These are phyloP conservation scores for Poa annua DNA, from an alignment of 176 grass and related monocot species.

Conservation along the genomic window DNA sequence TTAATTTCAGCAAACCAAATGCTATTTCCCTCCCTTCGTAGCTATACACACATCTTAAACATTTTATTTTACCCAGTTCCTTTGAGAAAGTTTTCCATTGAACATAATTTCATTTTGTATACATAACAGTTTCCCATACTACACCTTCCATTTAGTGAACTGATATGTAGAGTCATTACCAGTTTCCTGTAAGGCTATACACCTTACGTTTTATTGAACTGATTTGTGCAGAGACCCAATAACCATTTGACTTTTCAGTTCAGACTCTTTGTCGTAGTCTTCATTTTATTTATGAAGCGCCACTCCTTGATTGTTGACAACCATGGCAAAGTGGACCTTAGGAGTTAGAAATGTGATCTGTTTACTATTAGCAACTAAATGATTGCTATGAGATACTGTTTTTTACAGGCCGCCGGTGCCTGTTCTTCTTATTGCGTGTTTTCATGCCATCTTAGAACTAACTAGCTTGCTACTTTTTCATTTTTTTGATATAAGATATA, in stretches of 20 bases:
- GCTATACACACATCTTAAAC: neutral
- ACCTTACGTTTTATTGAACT: too few relatives aligned
- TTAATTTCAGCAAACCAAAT: neutral
- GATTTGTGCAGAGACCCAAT: too few relatives aligned
- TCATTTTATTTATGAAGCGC: too few relatives aligned
- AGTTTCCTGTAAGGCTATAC: too few relatives aligned
- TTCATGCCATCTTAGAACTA: neutral
- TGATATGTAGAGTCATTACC: too few relatives aligned
- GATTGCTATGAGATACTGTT: neutral
- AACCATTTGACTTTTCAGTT: too few relatives aligned
- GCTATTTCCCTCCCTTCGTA: neutral
- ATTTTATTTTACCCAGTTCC: neutral
- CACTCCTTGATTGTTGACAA: too few relatives aligned
- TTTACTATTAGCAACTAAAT: neutral
- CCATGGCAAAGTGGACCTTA: too few relatives aligned
- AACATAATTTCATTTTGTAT: too few relatives aligned
- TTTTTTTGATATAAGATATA: neutral
- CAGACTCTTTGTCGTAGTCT: too few relatives aligned
- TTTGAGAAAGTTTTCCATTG: neutral
- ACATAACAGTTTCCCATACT: too few relatives aligned
- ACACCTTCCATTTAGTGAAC: too few relatives aligned
- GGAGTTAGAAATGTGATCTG: neutral
- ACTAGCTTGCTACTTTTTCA: neutral
- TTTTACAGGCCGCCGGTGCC: neutral
- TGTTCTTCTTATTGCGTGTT: neutral